Conservation (phyloP, 2,329 filamentous ascomycete genomes). For the Chaetomium globosum region DNA sequence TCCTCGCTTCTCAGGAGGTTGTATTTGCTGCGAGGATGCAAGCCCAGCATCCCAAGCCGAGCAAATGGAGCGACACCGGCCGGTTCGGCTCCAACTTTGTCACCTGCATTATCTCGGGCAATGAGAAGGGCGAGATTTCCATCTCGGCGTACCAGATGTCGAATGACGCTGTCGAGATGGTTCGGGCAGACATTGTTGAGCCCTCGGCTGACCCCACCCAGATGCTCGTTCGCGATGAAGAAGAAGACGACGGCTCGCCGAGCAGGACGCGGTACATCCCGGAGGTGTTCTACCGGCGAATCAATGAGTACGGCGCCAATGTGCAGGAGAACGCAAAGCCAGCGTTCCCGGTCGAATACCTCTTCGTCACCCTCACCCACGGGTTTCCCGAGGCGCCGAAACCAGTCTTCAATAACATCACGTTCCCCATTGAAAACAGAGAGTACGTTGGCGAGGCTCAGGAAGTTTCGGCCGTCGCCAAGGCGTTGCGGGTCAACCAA, state of each 20-base stretch:
- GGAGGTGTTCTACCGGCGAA: constrained; percentile 91
- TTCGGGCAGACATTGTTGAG: constrained; percentile 89
- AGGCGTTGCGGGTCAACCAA: constrained; percentile 64
- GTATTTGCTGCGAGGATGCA: constrained; percentile 86
- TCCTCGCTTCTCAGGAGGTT: constrained; percentile 87
- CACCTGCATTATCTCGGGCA: constrained; percentile 92
- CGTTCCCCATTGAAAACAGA: constrained; percentile 90
- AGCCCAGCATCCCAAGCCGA: constrained; percentile 82
- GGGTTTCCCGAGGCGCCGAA: constrained; percentile 84
- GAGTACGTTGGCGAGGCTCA: constrained; percentile 84
- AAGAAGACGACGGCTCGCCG: constrained; percentile 72
- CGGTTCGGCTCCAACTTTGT: constrained; percentile 95
- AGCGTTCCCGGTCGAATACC: constrained; percentile 92
- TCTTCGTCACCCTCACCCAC: constrained; percentile 93
- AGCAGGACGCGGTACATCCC: constrained; percentile 86
- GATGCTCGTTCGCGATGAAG: constrained; percentile 93
- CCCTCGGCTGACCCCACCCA: constrained; percentile 88
- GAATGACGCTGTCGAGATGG: constrained; percentile 96
- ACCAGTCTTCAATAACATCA: constrained; percentile 72
- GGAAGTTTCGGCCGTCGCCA: constrained; percentile 69
- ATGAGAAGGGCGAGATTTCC: constrained; percentile 82
- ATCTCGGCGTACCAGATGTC: constrained; percentile 94
- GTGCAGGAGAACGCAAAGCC: constrained; percentile 98
- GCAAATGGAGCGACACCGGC: constrained; percentile 96
- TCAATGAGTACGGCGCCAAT: constrained; percentile 95